Percentiles rank a stretch among this genome's conserved stretches.
These are phyloP conservation scores for Fusarium sp. DNA, from an alignment of 2,329 filamentous ascomycete genomes.

Conservation along the genomic window DNA sequence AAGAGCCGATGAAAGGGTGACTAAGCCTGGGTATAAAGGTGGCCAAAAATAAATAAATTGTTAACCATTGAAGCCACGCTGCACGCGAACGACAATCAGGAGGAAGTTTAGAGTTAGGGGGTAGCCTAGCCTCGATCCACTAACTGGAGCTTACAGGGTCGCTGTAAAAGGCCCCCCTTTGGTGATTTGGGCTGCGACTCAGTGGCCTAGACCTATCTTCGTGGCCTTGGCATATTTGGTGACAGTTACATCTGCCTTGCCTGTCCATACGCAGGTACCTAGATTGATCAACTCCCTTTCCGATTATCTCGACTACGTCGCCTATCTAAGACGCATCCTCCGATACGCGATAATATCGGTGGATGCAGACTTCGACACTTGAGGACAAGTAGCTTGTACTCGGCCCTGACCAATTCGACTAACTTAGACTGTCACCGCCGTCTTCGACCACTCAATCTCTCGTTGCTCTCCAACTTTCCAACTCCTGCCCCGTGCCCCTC, in stretches of 20 bases:
- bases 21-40: slow-evolving; percentile 26
- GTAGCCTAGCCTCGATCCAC: not conserved
- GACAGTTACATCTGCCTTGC: slow-evolving; percentile 35
- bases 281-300: slow-evolving; percentile 29
- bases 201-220: slow-evolving; percentile 29
- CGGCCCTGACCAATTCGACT: slow-evolving; percentile 18
- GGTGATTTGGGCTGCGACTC: slow-evolving; percentile 6
- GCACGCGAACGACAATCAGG: slow-evolving; percentile 38
- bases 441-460: slow-evolving; percentile 8
- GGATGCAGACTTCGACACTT: slow-evolving; percentile 32
- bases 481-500: slow-evolving; percentile 36
- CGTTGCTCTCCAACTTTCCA: slow-evolving; percentile 4
- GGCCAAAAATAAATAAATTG: slow-evolving; percentile 33
- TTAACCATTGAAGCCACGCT: slow-evolving; percentile 39
- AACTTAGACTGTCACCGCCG: slow-evolving; percentile 34
- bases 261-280: slow-evolving; percentile 14
- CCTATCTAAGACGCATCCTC: slow-evolving; percentile 13
- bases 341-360: slow-evolving; percentile 17
- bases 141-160: slow-evolving; percentile 18
- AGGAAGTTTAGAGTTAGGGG: slow-evolving; percentile 37
- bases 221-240: slow-evolving; percentile 40
- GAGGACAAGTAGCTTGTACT: slow-evolving; percentile 23
- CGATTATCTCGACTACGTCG: slow-evolving; percentile 21
- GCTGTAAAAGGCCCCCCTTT: slow-evolving; percentile 11
- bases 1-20: slow-evolving; percentile 19